Conservation (phyloP, 2,329 filamentous ascomycete species). For the Arthrobotrys conoides region DNA sequence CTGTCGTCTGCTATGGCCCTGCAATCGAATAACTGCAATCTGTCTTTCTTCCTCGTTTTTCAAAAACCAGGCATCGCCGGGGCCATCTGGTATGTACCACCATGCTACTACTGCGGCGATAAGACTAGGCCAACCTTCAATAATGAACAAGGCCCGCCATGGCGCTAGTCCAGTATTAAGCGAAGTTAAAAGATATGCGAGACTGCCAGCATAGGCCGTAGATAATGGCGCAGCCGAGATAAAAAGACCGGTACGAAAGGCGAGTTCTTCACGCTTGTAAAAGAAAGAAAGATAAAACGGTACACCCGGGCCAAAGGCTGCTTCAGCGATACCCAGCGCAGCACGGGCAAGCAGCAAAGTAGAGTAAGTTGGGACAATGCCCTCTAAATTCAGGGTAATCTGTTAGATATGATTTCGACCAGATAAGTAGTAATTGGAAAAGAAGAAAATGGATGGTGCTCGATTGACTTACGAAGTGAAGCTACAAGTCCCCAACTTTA, state of each 20-base stretch:
- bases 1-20: conserved; percentile 66
- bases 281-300: conserved; percentile 78
- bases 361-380: conserved; percentile 62
- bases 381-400: conserved; percentile 60
- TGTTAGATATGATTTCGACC: conserved; percentile 33
- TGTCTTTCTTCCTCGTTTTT: conserved; percentile 72
- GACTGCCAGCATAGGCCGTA: conserved; percentile 81
- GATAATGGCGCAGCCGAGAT: conserved; percentile 83
- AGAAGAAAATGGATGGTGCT: not conserved
- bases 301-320: conserved; percentile 74
- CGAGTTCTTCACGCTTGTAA: conserved; percentile 79
- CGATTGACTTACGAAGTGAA: conserved; percentile 62
- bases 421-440: not conserved
- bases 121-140: conserved; percentile 76
- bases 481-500: conserved; percentile 63
- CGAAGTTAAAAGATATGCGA: conserved; percentile 77
- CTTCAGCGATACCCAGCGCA: conserved; percentile 76
- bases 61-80: conserved; percentile 71
- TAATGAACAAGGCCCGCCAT: conserved; percentile 77
- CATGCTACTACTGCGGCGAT: conserved; percentile 72
- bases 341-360: conserved; percentile 72
- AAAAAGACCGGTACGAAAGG: conserved; percentile 87
- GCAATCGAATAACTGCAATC: conserved; percentile 71
- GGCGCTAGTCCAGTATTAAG: conserved; percentile 73
- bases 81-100: conserved; percentile 71